These are phyloP conservation scores for Achlya hypogyna DNA, from an alignment of 352 stramenopile species.

Conservation along the genomic window DNA sequence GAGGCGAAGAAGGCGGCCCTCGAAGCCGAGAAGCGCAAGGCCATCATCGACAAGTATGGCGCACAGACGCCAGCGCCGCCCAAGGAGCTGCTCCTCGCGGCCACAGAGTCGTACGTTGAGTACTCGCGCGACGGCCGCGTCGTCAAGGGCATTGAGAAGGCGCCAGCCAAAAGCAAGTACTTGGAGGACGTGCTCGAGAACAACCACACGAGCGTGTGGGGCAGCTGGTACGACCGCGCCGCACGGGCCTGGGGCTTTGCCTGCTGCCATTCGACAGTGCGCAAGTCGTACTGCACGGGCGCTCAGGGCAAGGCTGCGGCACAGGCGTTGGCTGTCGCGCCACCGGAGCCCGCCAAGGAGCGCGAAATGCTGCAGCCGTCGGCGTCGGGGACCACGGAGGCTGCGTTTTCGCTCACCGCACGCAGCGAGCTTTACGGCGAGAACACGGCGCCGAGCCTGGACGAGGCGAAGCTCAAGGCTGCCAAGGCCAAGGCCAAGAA, in stretches of 20 bases:
- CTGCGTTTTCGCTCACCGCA: slow-evolving; percentile 32
- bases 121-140: slow-evolving; percentile 91
- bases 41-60: slow-evolving; percentile 95
- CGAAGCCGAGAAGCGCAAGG: slow-evolving; percentile 52
- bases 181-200: slow-evolving; percentile 94
- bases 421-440: slow-evolving; percentile 88
- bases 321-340: slow-evolving; percentile 12
- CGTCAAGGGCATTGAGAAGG: slow-evolving; percentile 65
- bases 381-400: slow-evolving; percentile 14
- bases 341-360: slow-evolving; percentile 21
- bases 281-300: slow-evolving; percentile 94
- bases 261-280: slow-evolving; percentile 93
- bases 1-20: slow-evolving; percentile 64
- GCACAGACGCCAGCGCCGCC: slow-evolving; percentile 85
- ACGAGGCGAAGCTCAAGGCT: slow-evolving; percentile 80
- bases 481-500: slow-evolving; percentile 56
- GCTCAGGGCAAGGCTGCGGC: slow-evolving; percentile 83
- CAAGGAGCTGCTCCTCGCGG: slow-evolving; percentile 71
- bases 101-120: slow-evolving; percentile 87
- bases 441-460: slow-evolving; percentile 57
- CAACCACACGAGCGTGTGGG: slow-evolving; percentile 97
- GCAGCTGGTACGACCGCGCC: slow-evolving; percentile 94
- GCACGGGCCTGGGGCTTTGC: slow-evolving; percentile 95
- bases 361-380: slow-evolving; percentile 10
- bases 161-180: slow-evolving; percentile 93